These are phyloP conservation scores for Sergeia podlipaevii DNA, from an alignment of 208 protist species.

Conservation along the genomic window DNA sequence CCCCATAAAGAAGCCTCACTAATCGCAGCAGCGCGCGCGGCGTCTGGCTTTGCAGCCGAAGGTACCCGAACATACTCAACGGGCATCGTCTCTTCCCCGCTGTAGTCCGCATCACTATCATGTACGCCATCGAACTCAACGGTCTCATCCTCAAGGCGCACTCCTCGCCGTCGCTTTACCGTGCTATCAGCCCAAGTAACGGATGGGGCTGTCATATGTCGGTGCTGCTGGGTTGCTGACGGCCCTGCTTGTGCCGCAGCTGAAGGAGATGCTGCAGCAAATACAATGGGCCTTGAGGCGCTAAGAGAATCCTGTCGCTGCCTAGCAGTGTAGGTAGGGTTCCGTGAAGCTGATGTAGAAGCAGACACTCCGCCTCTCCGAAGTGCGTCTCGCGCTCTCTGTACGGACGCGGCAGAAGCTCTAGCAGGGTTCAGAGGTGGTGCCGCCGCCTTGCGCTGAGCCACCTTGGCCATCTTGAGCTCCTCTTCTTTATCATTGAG, in stretches of 20 bases:
- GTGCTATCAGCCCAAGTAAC: too few species aligned
- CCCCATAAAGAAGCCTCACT: constrained; percentile 30
- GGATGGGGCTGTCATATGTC: too few species aligned
- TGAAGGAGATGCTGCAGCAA: background rate
- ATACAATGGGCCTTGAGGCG: too few species aligned
- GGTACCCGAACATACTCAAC: constrained; percentile 43
- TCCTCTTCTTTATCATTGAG: constrained; percentile 74
- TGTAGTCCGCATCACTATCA: too few species aligned
- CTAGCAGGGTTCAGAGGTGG: constrained; percentile 6
- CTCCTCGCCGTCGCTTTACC: too few species aligned
- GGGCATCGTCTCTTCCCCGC: background rate
- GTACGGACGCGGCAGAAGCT: too few species aligned
- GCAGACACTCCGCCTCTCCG: constrained; percentile 3
- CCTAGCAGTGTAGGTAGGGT: background rate
- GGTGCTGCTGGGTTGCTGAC: too few species aligned
- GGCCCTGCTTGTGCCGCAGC: background rate
- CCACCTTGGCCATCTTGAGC: constrained; percentile 69
- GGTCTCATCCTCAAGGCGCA: background rate
- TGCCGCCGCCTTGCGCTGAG: constrained; percentile 33
- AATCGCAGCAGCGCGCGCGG: constrained; percentile 24
- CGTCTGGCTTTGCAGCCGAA: constrained; percentile 30
- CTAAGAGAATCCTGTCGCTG: background rate
- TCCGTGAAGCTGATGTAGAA: background rate
- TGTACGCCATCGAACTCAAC: background rate
- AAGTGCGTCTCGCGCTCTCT: too few species aligned